Percentiles rank a stretch among this genome's conserved stretches.
phyloP scores from a whole-genome alignment of 306 rosid genomes.

The Cyclanthera cordifolia region DNA sequence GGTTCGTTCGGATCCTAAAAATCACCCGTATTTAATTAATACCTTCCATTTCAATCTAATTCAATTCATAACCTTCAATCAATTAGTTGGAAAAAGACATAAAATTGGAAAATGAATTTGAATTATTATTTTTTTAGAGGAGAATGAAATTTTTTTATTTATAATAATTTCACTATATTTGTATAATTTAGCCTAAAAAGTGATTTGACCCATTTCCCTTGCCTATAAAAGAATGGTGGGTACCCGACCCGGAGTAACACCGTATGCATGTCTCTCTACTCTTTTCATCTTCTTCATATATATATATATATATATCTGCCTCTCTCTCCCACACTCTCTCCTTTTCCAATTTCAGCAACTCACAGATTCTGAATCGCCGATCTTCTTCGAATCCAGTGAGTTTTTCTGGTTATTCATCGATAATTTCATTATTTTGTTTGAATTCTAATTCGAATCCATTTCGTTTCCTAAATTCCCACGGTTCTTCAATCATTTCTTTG shows the following conservation, averaged over 20 bases:
- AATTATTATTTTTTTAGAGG: too few species aligned
- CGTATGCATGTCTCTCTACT: not conserved
- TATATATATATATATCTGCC: not conserved
- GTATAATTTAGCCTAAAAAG: too few species aligned
- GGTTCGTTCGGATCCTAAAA: too few species aligned
- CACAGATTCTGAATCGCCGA: constrained; percentile 3
- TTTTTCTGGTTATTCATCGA: not conserved
- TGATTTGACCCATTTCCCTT: not conserved
- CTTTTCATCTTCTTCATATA: not conserved
- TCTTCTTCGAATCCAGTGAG: constrained; percentile 11
- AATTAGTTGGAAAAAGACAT: too few species aligned
- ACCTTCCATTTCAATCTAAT: too few species aligned
- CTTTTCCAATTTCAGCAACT: not conserved
- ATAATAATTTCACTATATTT: too few species aligned
- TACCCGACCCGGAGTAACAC: not conserved
- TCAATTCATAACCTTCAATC: too few species aligned
- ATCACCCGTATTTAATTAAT: too few species aligned
- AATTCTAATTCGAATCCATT: not conserved
- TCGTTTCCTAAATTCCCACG: not conserved
- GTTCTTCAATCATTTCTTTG: not conserved
- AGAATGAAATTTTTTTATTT: too few species aligned
- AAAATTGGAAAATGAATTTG: too few species aligned
- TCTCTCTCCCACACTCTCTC: not conserved
- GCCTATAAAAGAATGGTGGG: not conserved
- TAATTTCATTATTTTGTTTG: not conserved